phyloP scores from a whole-genome alignment of 108 stramenopile species.

The Skeletonema costatum region DNA sequence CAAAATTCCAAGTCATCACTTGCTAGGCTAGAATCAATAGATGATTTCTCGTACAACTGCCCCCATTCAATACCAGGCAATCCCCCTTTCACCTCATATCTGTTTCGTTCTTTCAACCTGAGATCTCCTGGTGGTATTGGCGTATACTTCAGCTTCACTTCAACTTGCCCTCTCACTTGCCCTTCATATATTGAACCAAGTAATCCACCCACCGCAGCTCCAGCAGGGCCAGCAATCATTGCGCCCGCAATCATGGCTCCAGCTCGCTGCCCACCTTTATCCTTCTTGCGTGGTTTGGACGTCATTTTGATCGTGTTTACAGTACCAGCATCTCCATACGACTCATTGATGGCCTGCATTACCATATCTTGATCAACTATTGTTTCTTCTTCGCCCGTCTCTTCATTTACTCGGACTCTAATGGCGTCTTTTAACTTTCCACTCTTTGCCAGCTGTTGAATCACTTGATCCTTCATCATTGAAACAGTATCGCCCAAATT shows the following conservation, averaged over 20 bases:
- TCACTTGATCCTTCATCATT: slow-evolving; percentile 50
- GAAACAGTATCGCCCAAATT: slow-evolving; percentile 42
- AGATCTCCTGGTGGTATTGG: slow-evolving; percentile 59
- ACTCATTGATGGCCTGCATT: slow-evolving; percentile 49
- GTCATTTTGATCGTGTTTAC: slow-evolving; percentile 58
- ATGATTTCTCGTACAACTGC: slow-evolving; percentile 50
- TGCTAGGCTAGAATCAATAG: slow-evolving; percentile 5
- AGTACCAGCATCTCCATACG: slow-evolving; percentile 53
- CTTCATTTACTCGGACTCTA: slow-evolving; percentile 25
- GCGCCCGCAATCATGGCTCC: slow-evolving; percentile 75
- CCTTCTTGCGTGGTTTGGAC: slow-evolving; percentile 77
- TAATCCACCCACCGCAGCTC: slow-evolving; percentile 82
- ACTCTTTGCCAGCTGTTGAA: slow-evolving; percentile 37
- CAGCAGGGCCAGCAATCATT: slow-evolving; percentile 76
- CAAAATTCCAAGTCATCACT: slow-evolving; percentile 81
- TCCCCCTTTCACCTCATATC: slow-evolving; percentile 71
- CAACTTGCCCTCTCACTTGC: slow-evolving; percentile 64
- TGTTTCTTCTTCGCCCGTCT: slow-evolving; percentile 46
- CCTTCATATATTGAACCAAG: slow-evolving; percentile 79
- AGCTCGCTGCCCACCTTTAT: slow-evolving; percentile 75
- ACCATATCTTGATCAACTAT: slow-evolving; percentile 47
- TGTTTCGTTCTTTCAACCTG: slow-evolving; percentile 14
- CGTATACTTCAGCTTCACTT: slow-evolving; percentile 62
- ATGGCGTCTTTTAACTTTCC: slow-evolving; percentile 36
- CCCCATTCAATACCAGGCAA: slow-evolving; percentile 84